phyloP scores from a whole-genome alignment of 208 protist species.

The Phytomonas sp. region DNA sequence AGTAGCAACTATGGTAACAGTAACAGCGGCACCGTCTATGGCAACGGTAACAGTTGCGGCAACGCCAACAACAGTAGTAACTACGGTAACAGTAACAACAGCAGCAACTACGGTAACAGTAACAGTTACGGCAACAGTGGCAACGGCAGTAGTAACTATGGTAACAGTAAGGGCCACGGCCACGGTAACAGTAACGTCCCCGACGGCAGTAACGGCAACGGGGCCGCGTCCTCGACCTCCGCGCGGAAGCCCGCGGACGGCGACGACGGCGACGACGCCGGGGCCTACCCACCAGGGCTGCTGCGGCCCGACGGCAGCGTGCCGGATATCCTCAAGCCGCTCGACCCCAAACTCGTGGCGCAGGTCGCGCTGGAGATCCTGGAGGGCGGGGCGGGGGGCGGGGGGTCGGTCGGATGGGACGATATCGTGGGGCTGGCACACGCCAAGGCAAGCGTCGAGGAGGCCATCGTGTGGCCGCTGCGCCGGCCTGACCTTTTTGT shows the following conservation, averaged over 20 bases:
- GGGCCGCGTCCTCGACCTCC: too few species aligned
- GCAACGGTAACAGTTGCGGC: conserved; percentile 2
- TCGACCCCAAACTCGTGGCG: conserved; percentile 65
- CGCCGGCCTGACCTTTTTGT: conserved; percentile 69
- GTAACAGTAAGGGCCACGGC: not conserved
- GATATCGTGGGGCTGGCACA: conserved; percentile 73
- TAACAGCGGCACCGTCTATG: conserved; percentile 9
- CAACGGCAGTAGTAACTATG: not conserved
- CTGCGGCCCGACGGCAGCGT: conserved; percentile 66
- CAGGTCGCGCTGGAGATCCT: conserved; percentile 72
- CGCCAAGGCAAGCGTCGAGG: conserved; percentile 75
- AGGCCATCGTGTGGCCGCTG: conserved; percentile 76
- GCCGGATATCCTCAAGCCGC: conserved; percentile 40
- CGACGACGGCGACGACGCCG: conserved; percentile 22
- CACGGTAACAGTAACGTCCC: conserved; percentile 6
- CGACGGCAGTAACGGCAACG: conserved; percentile 9
- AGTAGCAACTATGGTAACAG: conserved; percentile 5
- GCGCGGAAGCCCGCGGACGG: too few species aligned
- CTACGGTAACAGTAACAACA: not conserved
- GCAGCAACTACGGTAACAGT: conserved; percentile 7
- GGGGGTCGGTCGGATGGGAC: conserved; percentile 49
- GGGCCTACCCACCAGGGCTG: conserved; percentile 40
- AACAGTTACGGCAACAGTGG: conserved; percentile 10
- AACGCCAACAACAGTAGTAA: conserved; percentile 4
- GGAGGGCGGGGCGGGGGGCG: conserved; percentile 35